Conservation (phyloP, 2,329 filamentous ascomycete species). For the Aspergillus unguis region DNA sequence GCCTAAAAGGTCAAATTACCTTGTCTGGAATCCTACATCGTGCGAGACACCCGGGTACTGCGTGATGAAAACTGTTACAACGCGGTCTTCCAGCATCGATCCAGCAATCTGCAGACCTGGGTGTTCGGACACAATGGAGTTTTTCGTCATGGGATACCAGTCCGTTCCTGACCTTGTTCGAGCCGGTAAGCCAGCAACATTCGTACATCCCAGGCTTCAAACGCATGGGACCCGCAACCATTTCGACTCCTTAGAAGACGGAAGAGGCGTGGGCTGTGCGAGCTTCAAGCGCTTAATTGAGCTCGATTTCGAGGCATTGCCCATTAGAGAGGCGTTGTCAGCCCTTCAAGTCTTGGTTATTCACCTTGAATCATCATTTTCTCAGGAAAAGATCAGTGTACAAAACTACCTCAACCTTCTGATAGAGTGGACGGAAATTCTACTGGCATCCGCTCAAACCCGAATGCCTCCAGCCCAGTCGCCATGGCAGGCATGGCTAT, state of each 20-base stretch:
- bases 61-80: not conserved
- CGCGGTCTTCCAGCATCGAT: not conserved
- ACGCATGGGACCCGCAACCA: not conserved
- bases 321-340: not conserved
- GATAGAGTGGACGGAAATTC: not conserved
- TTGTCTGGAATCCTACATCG: not conserved
- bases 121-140: not conserved
- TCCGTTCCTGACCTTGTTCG: not conserved
- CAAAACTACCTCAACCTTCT: not conserved
- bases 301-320: not conserved
- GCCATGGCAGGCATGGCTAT: constrained; percentile 5
- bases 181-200: not conserved
- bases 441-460: constrained; percentile 1
- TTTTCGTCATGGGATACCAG: constrained; percentile 1
- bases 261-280: not conserved
- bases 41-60: not conserved
- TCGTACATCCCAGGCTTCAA: constrained; percentile 6
- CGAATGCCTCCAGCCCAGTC: not conserved
- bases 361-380: not conserved
- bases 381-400: not conserved
- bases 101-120: constrained; percentile 2
- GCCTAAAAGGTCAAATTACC: not conserved
- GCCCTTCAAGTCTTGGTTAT: constrained; percentile 2
- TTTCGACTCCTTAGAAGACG: not conserved
- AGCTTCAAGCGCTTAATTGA: not conserved